Conservation (phyloP, 106 monocot genomes). For the Dioscorea dumetorum region DNA sequence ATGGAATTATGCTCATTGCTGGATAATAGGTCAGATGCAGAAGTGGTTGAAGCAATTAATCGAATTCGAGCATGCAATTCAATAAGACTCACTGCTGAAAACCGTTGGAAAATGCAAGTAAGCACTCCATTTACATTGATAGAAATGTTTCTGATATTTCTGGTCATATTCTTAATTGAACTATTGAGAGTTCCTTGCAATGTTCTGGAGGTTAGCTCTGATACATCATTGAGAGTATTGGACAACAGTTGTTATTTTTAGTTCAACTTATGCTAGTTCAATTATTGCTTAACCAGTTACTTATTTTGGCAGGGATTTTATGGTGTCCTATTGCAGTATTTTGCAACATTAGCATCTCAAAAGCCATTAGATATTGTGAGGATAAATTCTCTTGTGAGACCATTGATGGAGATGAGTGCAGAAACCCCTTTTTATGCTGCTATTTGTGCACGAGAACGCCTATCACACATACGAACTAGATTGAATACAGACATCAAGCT, state of each 20-base stretch:
- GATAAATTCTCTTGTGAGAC: conserved; percentile 71
- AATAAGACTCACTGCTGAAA: conserved; percentile 63
- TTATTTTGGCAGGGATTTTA: conserved; percentile 73
- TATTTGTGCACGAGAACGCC: conserved; percentile 70
- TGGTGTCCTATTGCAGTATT: conserved; percentile 88
- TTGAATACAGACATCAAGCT: conserved; percentile 62
- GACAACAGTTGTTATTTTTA: too few species aligned
- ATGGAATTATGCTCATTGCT: conserved; percentile 60
- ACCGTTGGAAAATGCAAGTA: conserved; percentile 91
- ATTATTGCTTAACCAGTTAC: neutral
- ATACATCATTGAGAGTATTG: too few species aligned
- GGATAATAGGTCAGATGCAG: conserved; percentile 51
- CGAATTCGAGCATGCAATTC: conserved; percentile 85
- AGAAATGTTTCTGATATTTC: too few species aligned
- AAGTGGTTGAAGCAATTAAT: conserved; percentile 76
- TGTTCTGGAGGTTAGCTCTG: too few species aligned
- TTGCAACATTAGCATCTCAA: conserved; percentile 53
- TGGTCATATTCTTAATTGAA: too few species aligned
- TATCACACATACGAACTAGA: conserved; percentile 41
- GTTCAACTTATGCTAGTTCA: too few species aligned
- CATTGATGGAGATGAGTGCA: conserved; percentile 75
- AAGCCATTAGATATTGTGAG: conserved; percentile 48
- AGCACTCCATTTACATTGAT: neutral
- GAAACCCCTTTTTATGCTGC: conserved; percentile 94
- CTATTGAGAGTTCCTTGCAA: too few species aligned